phyloP scores from a whole-genome alignment of 805 yeast genomes.

The Myxozyma monticola region DNA sequence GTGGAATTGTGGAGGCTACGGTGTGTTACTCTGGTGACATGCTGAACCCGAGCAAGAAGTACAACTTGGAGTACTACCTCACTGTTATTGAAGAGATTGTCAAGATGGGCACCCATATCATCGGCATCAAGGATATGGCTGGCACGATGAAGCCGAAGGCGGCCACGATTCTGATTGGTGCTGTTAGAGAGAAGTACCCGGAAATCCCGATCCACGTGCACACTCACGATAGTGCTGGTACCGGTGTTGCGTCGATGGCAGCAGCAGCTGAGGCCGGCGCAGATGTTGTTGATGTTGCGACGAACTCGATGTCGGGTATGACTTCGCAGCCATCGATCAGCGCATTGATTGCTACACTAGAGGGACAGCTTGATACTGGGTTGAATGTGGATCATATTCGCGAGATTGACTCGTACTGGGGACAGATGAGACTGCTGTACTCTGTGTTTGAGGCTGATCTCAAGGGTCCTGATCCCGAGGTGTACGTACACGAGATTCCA shows the following conservation, averaged over 20 bases:
- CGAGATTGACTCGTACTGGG: constrained; percentile 94
- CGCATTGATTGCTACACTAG: constrained; percentile 88
- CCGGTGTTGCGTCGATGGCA: constrained; percentile 96
- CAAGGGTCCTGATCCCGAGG: constrained; percentile 99
- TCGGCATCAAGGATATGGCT: constrained; percentile 99
- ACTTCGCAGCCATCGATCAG: constrained; percentile 97
- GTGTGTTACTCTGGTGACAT: constrained; percentile 99
- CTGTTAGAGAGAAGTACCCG: constrained; percentile 84
- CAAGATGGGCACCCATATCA: constrained; percentile 89
- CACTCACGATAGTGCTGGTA: constrained; percentile 99
- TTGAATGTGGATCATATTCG: constrained; percentile 66
- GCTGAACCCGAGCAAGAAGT: constrained; percentile 94
- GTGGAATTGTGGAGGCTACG: constrained; percentile 98
- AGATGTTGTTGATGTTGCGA: constrained; percentile 95
- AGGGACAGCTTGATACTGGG: constrained; percentile 78
- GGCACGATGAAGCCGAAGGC: constrained; percentile 97
- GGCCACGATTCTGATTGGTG: constrained; percentile 74
- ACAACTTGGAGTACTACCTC: constrained; percentile 87
- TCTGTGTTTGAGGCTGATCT: constrained; percentile 97
- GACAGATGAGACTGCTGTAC: constrained; percentile 94
- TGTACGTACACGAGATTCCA: constrained; percentile 96
- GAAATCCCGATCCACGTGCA: constrained; percentile 96
- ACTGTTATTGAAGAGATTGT: constrained; percentile 80
- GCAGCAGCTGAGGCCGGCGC: constrained; percentile 96
- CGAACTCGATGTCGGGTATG: constrained; percentile 97